phyloP scores from a whole-genome alignment of 805 yeast genomes.

The Myxozyma sirexii region DNA sequence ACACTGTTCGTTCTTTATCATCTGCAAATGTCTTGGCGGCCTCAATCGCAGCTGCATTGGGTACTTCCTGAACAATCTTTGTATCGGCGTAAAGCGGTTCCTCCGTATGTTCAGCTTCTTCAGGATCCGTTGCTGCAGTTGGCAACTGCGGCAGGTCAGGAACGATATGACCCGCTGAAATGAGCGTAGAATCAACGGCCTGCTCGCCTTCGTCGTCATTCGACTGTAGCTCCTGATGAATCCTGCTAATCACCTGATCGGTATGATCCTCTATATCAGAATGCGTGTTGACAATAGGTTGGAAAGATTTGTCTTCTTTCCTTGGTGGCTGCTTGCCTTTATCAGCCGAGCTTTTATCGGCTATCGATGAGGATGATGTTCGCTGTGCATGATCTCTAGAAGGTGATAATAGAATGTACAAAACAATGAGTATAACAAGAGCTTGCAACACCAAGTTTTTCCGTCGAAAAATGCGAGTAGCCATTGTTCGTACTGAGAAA shows the following conservation, averaged over 20 bases:
- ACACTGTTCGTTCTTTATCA: constrained; percentile 5
- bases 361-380: neutral
- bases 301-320: neutral
- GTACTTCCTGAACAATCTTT: neutral
- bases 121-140: neutral
- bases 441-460: too few relatives aligned
- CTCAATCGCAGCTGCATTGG: neutral
- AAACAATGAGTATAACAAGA: neutral
- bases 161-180: constrained; percentile 8
- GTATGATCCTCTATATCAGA: neutral
- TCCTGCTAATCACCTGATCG: neutral
- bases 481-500: too few relatives aligned
- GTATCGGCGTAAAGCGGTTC: constrained; percentile 1
- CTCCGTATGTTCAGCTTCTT: neutral
- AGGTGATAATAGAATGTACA: neutral
- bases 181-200: constrained; percentile 1
- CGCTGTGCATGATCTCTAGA: neutral
- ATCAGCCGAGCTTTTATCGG: neutral
- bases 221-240: neutral
- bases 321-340: neutral
- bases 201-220: neutral
- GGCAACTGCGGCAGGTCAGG: neutral
- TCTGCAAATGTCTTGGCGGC: constrained; percentile 4
- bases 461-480: too few relatives aligned
- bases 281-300: constrained; percentile 1